Evolutionary conservation across 768 basidiomycete species (phyloP), one percentile per base, ranked within the genome.

Genomic region (Ramaria sp.): DNA sequence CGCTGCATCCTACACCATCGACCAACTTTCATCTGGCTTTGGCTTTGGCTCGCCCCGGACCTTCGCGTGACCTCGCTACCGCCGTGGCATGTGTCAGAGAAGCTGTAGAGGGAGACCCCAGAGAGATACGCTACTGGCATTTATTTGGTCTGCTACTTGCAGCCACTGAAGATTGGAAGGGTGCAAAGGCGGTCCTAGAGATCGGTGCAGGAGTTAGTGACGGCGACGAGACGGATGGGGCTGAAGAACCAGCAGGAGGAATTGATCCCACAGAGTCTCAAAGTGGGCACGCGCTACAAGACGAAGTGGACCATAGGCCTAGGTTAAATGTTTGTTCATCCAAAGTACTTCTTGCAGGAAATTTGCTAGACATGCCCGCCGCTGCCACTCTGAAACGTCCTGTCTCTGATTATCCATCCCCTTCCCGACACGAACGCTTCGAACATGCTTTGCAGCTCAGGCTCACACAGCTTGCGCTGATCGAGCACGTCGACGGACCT

Each of bases 1-100:
- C 70, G 16, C 59, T 66, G 18, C 66, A 73, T 25, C 69, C 83
- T 0, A 77, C 78, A 0, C 70, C 86, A 0, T 70, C 75, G 3
- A 81, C 77, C 0, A 76, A 84, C 60, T 91, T 85, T 61, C 88
- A 94, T 52, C 77, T 93, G n/a, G 85, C 94, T 0, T 70, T 90
- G 7, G 84, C 84, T 0, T 76, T 80, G 48, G 72, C 81, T 5
- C 81, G 81, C 28, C 76, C 82, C 1, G 82, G 85, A 13, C 77
- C 77, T 1, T 68, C 71, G 3, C 81, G 83, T 24, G 76, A 88
- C 58, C 68, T 93, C 32, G 72, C 78, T n/a, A 69, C 73, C 27
- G 89, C 93, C 0, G 76, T 86, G 6, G 67, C 74, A 13, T 71
- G 80, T 49, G 86, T 88, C 0, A 81, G 83, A 5, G 62, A 71